phyloP scores from a whole-genome alignment of 2,329 filamentous ascomycete species.

The Trichoderma oligosporum region DNA sequence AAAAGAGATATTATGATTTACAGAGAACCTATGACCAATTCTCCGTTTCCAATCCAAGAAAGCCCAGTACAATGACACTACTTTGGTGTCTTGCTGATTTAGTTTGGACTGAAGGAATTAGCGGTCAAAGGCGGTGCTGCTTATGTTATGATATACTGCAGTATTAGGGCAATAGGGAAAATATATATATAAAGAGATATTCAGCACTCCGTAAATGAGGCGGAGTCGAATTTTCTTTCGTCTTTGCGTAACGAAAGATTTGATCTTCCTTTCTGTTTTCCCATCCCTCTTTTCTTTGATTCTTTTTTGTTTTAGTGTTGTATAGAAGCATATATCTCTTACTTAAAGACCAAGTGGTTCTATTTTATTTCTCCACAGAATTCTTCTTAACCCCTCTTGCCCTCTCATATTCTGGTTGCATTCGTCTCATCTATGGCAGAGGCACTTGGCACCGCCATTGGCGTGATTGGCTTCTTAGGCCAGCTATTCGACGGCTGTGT shows the following conservation, averaged over 20 bases:
- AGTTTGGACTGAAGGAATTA: not conserved
- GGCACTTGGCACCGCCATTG: constrained; percentile 41
- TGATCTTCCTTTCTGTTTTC: not conserved
- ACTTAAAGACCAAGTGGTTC: not conserved
- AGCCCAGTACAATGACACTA: not conserved
- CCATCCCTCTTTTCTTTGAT: not conserved
- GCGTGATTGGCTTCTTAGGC: constrained; percentile 43
- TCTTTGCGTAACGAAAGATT: not conserved
- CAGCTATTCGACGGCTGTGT: constrained; percentile 47
- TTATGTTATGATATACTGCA: not conserved
- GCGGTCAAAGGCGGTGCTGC: not conserved
- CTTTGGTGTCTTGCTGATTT: not conserved
- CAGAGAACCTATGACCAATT: not conserved
- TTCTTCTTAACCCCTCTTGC: not conserved
- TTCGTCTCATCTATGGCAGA: constrained; percentile 32
- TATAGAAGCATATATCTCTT: not conserved
- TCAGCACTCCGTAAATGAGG: not conserved
- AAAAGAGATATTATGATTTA: too few species aligned
- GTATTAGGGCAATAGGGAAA: not conserved
- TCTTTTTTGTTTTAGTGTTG: not conserved
- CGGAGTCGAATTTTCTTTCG: not conserved
- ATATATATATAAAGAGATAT: too few species aligned
- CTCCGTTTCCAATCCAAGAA: not conserved
- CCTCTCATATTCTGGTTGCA: not conserved
- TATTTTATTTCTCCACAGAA: not conserved